phyloP scores from a whole-genome alignment of 1,284 basidiomycete genomes.

The Apiotrichum veenhuisii region DNA sequence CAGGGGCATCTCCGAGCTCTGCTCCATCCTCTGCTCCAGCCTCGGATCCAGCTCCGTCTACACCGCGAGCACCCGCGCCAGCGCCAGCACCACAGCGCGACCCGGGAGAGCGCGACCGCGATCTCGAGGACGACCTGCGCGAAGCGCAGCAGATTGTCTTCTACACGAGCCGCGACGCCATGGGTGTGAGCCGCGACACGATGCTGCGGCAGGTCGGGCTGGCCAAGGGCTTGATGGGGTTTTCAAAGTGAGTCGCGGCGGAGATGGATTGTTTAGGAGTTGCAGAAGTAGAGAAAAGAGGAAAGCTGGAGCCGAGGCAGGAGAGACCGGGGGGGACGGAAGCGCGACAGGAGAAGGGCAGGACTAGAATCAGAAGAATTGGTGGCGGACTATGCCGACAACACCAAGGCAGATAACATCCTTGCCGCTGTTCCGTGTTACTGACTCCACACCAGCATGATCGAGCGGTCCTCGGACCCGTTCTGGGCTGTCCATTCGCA shows the following conservation, averaged over 20 bases:
- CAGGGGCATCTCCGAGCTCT: no score
- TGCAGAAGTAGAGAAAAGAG: no score
- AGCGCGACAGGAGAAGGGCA: no score
- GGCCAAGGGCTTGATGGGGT: constrained; percentile 44
- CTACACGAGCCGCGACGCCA: constrained; percentile 37
- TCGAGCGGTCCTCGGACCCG: constrained; percentile 11
- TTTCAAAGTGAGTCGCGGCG: constrained; percentile 38
- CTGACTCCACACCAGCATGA: constrained; percentile 24
- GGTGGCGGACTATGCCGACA: no score
- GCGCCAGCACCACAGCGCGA: neutral
- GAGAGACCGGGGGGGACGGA: no score
- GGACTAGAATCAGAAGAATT: no score
- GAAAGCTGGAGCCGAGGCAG: no score
- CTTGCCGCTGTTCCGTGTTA: no score
- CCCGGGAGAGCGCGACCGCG: constrained; percentile 19
- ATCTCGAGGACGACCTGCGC: constrained; percentile 41
- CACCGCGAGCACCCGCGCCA: neutral
- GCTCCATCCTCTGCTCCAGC: no score
- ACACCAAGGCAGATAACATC: no score
- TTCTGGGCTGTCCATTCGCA: constrained; percentile 36
- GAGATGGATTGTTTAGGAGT: no score
- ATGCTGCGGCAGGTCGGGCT: constrained; percentile 46
- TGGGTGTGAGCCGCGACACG: constrained; percentile 37
- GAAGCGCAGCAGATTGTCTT: constrained; percentile 46
- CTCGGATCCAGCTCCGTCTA: neutral